A percentile compares a stretch with the other conserved stretches of the same genome.
Evolutionary conservation across 225 moss, liverwort and hornwort genomes (phyloP).

Genomic region (Thuidium tamariscinum): DNA sequence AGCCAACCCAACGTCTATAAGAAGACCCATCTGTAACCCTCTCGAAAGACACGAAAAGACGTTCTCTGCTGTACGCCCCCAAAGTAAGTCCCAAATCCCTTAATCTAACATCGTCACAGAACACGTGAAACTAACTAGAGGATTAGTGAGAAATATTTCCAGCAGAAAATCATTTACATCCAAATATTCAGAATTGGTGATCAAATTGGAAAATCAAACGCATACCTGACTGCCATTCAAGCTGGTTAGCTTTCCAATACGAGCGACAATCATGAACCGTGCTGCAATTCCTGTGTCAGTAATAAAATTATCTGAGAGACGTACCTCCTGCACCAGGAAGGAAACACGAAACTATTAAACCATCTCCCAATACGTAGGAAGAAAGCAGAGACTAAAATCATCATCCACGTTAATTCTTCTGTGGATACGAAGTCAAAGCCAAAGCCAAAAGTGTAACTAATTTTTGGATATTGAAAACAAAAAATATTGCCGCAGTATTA

Average conservation of each 20-base stretch:
- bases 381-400: background rate
- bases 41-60: background rate
- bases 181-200: background rate
- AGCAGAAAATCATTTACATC: background rate
- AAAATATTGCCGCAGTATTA: background rate
- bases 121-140: background rate
- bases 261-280: slow-evolving; percentile 85
- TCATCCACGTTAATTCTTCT: background rate
- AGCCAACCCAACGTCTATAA: background rate
- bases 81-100: background rate
- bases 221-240: slow-evolving; percentile 90
- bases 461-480: background rate
- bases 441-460: background rate
- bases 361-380: background rate
- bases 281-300: slow-evolving; percentile 37
- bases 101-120: background rate
- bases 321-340: slow-evolving; percentile 53
- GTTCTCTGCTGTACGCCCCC: background rate
- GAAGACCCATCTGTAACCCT: background rate
- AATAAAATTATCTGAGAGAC: slow-evolving; percentile 80
- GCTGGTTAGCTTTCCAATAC: slow-evolving; percentile 65
- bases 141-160: background rate
- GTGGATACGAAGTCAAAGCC: background rate
- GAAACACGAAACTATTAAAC: background rate
- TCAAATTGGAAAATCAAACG: background rate